Conservation (phyloP, 2,329 filamentous ascomycete species). For the Elsinoe perseae region DNA sequence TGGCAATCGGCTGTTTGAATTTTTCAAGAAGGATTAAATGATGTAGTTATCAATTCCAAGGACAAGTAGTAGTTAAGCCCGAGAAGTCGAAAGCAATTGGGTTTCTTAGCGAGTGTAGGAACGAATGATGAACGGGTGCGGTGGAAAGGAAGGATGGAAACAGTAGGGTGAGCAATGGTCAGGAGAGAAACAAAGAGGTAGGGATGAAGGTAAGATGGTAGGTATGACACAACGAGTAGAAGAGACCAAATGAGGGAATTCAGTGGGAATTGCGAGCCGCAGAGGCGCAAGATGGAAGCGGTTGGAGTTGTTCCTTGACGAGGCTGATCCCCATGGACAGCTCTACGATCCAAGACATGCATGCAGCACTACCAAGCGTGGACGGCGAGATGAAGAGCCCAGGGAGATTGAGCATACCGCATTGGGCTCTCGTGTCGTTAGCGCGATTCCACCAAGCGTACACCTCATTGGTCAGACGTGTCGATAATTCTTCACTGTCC, state of each 20-base stretch:
- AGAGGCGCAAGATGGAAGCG: not conserved
- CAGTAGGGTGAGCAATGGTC: not conserved
- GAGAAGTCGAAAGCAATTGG: slow-evolving; percentile 9
- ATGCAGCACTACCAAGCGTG: too few relatives aligned
- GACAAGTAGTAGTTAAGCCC: not conserved
- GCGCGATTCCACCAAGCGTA: not conserved
- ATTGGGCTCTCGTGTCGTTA: too few relatives aligned
- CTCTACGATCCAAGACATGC: not conserved
- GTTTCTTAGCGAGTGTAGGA: not conserved
- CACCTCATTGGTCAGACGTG: not conserved
- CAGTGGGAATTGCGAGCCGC: slow-evolving; percentile 7
- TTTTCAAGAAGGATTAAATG: slow-evolving; percentile 4
- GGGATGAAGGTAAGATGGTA: not conserved
- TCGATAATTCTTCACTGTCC: not conserved
- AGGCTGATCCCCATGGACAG: not conserved
- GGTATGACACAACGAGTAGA: not conserved
- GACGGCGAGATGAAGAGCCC: too few relatives aligned
- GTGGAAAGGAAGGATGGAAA: not conserved
- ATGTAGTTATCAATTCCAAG: not conserved
- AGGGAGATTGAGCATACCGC: too few relatives aligned
- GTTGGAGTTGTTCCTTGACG: not conserved
- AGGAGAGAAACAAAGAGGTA: slow-evolving; percentile 11
- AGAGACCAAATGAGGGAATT: not conserved
- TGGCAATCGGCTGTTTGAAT: not conserved
- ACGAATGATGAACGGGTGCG: not conserved